Percentiles rank a stretch among this genome's conserved stretches.
Conservation (phyloP, 148 eudicot species). For the Rhododendron williamsianum region DNA sequence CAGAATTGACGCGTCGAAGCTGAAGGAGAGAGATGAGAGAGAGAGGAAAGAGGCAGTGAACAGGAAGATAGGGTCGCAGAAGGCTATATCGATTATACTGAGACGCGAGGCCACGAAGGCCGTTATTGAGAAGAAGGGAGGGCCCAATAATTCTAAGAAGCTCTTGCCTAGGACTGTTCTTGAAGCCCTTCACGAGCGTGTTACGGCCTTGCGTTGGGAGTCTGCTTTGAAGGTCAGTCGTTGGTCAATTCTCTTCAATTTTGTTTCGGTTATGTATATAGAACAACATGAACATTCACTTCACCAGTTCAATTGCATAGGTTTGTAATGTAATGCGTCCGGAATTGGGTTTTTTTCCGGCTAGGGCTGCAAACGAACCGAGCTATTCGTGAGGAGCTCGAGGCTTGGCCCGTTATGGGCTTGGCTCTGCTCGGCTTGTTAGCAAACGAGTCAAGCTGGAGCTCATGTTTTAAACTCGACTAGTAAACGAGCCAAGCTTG, state of each 20-base stretch:
- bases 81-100: slow-evolving; percentile 72
- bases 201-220: slow-evolving; percentile 88
- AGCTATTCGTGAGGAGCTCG: too few species aligned
- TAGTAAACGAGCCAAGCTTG: too few species aligned
- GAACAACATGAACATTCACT: background rate
- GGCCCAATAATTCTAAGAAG: slow-evolving; percentile 51
- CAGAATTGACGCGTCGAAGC: slow-evolving; percentile 18
- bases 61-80: slow-evolving; percentile 64
- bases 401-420: too few species aligned
- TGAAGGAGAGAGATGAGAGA: slow-evolving; percentile 36
- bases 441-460: too few species aligned
- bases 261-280: background rate
- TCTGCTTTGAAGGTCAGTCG: slow-evolving; percentile 72
- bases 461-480: too few species aligned
- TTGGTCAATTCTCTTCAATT: background rate
- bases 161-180: slow-evolving; percentile 80
- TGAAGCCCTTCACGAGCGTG: slow-evolving; percentile 85
- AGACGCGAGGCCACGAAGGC: slow-evolving; percentile 91
- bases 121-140: slow-evolving; percentile 80
- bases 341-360: background rate
- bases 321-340: background rate
- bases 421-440: too few species aligned
- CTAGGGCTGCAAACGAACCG: too few species aligned
- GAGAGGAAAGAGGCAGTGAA: slow-evolving; percentile 62
- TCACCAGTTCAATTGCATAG: background rate